These are phyloP conservation scores for Beauveria sp. DNA, from an alignment of 2,329 filamentous ascomycete species.

Conservation along the genomic window DNA sequence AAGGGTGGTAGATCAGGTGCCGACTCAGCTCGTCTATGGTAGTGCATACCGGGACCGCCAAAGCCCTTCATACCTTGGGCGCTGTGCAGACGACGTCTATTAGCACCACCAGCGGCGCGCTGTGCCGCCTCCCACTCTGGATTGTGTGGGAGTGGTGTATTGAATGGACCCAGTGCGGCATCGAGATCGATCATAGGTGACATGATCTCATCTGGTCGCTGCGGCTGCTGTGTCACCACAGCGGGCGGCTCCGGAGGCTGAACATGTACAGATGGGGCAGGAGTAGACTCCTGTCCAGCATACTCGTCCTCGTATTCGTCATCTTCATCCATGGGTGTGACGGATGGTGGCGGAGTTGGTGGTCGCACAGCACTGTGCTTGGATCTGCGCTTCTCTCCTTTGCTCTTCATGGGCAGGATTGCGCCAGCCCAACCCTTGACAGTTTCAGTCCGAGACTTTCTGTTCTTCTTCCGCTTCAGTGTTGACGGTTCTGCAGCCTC, in stretches of 20 bases:
- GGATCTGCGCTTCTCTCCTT: constrained; percentile 36
- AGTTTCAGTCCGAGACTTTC: constrained; percentile 50
- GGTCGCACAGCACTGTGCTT: constrained; percentile 33
- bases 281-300: constrained; percentile 2
- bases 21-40: constrained; percentile 71
- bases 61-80: constrained; percentile 65
- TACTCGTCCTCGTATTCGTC: constrained; percentile 23
- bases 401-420: constrained; percentile 57
- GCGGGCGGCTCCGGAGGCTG: constrained; percentile 31
- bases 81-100: constrained; percentile 66
- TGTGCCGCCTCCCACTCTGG: constrained; percentile 62
- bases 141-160: constrained; percentile 61
- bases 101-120: constrained; percentile 42
- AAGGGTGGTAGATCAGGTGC: constrained; percentile 74
- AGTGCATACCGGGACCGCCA: constrained; percentile 61
- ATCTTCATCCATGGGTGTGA: constrained; percentile 20
- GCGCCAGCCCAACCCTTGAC: constrained; percentile 67
- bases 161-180: constrained; percentile 86
- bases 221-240: constrained; percentile 19
- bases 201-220: constrained; percentile 50
- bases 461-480: constrained; percentile 22
- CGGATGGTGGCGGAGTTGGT: constrained; percentile 38
- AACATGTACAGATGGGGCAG: constrained; percentile 17
- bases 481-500: constrained; percentile 18
- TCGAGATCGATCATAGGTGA: constrained; percentile 89